Base-by-base conservation (phyloP, 768 basidiomycete genomes). In the Rhizopogon roseolus region DNA sequence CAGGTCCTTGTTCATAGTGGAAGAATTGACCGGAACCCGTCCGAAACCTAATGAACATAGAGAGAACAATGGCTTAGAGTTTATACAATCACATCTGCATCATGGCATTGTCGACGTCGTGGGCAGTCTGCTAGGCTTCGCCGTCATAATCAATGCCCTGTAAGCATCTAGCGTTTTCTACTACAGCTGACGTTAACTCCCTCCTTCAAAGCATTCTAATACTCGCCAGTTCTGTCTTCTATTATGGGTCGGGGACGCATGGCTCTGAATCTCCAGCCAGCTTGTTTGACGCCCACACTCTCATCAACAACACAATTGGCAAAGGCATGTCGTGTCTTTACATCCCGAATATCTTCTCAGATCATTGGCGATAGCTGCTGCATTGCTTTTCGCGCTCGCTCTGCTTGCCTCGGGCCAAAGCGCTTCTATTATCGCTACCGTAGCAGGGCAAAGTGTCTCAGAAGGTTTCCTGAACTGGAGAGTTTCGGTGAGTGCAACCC, bases 381-480 rank as follows among this genome's bases (percentile, higher is more conserved):
- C 88, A 0, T 81, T 84, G n/a, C 71, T 97, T 38, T 98, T 97
- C 61, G 94, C 95, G 1, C 64, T 98, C 40, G 91, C 90, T 2
- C 73, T 98, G 13, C 78, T 98, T 11, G 83, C 86, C 34, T 76
- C 92, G 2, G 94, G 95, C 2, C 93, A 97, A 76, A 90, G 90
- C 58, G 90, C 95, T 0, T 89, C 88, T 7, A 80, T 97, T 48
- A 86, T 96, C 4, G 93, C 91, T 9, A 97, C 93, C 0, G 79
- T 96, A 11, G 87, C 91, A 1, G 93, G 93, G 0, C 94, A 97
- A 69, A 86, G 90, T 19, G 86, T 98, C 38, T 85, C 85, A 0
- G 93, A 97, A 69, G 93, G 94, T 0, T 93, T 94, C 69, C 76
- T 96, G 51, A 82, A 81, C 50, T 96, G 93, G 93, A 79, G 82